These are phyloP conservation scores for Neofusicoccum laricinum DNA, from an alignment of 2,329 filamentous ascomycete genomes.

Conservation along the genomic window DNA sequence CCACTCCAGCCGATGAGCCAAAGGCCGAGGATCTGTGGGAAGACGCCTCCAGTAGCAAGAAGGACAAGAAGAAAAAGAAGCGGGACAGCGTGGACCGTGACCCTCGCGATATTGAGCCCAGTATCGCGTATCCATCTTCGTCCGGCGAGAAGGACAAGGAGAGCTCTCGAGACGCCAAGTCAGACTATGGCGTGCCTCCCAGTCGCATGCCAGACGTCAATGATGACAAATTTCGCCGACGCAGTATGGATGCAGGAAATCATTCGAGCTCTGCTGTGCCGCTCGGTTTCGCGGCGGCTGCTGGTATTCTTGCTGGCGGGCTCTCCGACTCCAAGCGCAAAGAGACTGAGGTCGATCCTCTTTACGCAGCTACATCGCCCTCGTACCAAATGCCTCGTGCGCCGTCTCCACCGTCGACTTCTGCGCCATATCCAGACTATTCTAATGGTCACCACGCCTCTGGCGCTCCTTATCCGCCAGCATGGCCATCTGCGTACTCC, in stretches of 20 bases:
- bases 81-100: conserved; percentile 34
- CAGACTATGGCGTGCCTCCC: neutral
- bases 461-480: neutral
- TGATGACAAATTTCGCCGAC: neutral
- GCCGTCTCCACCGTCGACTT: neutral
- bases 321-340: neutral
- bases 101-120: conserved; percentile 25
- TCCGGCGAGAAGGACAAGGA: conserved; percentile 1
- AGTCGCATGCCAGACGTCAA: neutral
- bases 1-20: conserved; percentile 19
- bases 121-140: neutral
- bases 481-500: neutral
- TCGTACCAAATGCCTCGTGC: neutral
- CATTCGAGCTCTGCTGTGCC: neutral
- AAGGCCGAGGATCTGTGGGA: conserved; percentile 9
- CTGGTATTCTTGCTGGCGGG: neutral
- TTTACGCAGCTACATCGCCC: neutral
- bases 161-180: neutral
- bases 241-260: neutral
- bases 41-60: conserved; percentile 22
- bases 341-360: neutral
- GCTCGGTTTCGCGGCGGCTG: conserved; percentile 2
- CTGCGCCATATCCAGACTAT: neutral
- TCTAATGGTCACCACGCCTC: neutral
- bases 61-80: conserved; percentile 31